Evolutionary conservation across 805 yeast genomes (phyloP), one percentile per base, ranked within the genome.

Genomic region (Lipomyces spencermartinsiae): DNA sequence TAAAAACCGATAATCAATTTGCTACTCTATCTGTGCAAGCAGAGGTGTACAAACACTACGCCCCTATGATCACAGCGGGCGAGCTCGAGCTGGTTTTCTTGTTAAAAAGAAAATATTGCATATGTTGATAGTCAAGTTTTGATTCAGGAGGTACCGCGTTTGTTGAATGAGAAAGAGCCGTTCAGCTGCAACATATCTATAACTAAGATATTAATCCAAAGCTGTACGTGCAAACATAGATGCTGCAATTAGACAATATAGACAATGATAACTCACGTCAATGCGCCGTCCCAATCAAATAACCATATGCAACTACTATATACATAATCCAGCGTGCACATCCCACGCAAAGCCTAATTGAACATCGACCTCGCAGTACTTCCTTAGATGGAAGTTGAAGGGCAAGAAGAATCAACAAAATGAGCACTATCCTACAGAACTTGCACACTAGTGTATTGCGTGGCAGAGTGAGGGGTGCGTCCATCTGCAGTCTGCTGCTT

Each of bases 401-500:
- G 16, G 49, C 49, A 43, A 43, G 49, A 43, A 43, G 22, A 19
- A 43, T 9, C 49, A 43, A 43, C 22, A 16, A 16, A n/a, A 43
- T 1, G 8, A 0, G 49, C n/a, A 19, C 16, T n/a, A 16, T 43
- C 22, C 10, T 43, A 43, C 49, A 43, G 7, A 43, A 43, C 49
- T 8, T 43, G 22, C 49, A 43, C 49, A 16, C 22, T 43, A 19
- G 49, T 43, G 49, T 19, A 19, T 43, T 43, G 49, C 49, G 49
- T 16, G 22, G 49, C n/a, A 16, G 22, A 8, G 6, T n/a, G 49
- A 16, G 49, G 49, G 7, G 49, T n/a, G 22, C 8, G 49, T 43
- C 49, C 49, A n/a, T 19, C 49, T 16, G 22, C n/a, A n/a, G 49
- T n/a, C 6, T 43, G 49, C 65, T 34, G 59, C 39, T 58, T 16